phyloP scores from a whole-genome alignment of 352 stramenopile species.

The Saprolegnia diclina region DNA sequence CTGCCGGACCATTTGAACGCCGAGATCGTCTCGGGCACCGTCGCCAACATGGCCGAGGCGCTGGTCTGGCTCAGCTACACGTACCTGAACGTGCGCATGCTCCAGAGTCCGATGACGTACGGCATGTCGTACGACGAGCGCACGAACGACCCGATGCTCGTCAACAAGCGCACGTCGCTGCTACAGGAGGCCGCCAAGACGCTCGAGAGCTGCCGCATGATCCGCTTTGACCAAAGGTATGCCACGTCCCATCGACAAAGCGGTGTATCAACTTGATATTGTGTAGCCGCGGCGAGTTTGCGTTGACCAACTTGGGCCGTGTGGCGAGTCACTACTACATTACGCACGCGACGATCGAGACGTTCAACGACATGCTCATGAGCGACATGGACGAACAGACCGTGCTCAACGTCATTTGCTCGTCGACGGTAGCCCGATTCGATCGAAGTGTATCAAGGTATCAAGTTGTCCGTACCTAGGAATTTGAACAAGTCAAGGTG shows the following conservation, averaged over 20 bases:
- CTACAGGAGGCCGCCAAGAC: constrained; percentile 74
- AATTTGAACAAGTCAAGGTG: constrained; percentile 96
- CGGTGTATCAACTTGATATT: constrained; percentile 40
- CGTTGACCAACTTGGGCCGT: constrained; percentile 94
- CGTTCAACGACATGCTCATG: constrained; percentile 94
- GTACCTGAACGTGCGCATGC: constrained; percentile 99
- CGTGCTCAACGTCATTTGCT: constrained; percentile 21
- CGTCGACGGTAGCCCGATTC: constrained; percentile 2
- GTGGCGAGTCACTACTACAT: constrained; percentile 99
- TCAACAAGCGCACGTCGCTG: constrained; percentile 54
- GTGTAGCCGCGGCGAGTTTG: constrained; percentile 78
- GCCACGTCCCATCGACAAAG: constrained; percentile 24
- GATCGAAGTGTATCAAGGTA: neutral
- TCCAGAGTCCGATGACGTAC: constrained; percentile 97
- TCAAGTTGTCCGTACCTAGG: constrained; percentile 41
- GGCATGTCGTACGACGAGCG: constrained; percentile 93
- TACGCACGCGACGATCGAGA: constrained; percentile 94
- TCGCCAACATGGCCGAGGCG: constrained; percentile 96
- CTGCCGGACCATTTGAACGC: constrained; percentile 99
- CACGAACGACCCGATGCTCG: constrained; percentile 85
- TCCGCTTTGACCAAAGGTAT: constrained; percentile 63
- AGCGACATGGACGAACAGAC: constrained; percentile 39
- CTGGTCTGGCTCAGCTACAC: constrained; percentile 97
- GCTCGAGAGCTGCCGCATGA: constrained; percentile 70
- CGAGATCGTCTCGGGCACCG: constrained; percentile 97